Evolutionary conservation across 345 rosid species (phyloP), one percentile per base, ranked within the genome.

Genomic region (Corchorus olitorius): DNA sequence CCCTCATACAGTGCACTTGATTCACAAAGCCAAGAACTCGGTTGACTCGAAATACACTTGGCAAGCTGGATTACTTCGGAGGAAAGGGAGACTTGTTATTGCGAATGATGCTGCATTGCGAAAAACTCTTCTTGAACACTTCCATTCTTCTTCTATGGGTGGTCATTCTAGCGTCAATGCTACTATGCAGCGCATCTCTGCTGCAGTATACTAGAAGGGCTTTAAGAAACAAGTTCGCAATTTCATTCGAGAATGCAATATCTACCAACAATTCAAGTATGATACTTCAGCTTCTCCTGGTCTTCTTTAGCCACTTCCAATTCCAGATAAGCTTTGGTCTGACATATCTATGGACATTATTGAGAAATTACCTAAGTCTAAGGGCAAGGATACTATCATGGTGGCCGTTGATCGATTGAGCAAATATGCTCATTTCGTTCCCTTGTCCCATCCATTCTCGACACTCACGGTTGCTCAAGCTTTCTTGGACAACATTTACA

Each of bases 111-210:
- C 19, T 14, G 20, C 17, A 0, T 13, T 55, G 0, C 8, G 59
- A 6, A 0, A 7, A 4, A 7, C 13, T 6, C 4, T 55, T 1
- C 0, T 55, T 5, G 0, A 0, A 0, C 4, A 2, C 5, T 14
- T 11, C 1, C 59, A 55, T 1, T 2, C 4, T 1, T 15, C 19
- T 12, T 17, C 19, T 14, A 4, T 5, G 2, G 59, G 19, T 0
- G 59, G 15, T 2, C 59, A 55, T 1, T 55, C 59, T 11, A 19
- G 59, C 0, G 8, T 13, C 0, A 55, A 17, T 2, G 8, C 19
- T 4, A 55, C 59, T 11, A 55, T 19, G 20, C 6, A 55, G 0
- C 13, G 59, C 1, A 6, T 55, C 0, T 2, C n/a, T 2, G 1
- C 19, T 14, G 4, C 15, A n/a, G 4, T 55, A 0, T 45, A 45